Percentiles rank a stretch among this genome's conserved stretches.
phyloP scores from a whole-genome alignment of 805 yeast species.

The Nakazawaea ishiwadae region DNA sequence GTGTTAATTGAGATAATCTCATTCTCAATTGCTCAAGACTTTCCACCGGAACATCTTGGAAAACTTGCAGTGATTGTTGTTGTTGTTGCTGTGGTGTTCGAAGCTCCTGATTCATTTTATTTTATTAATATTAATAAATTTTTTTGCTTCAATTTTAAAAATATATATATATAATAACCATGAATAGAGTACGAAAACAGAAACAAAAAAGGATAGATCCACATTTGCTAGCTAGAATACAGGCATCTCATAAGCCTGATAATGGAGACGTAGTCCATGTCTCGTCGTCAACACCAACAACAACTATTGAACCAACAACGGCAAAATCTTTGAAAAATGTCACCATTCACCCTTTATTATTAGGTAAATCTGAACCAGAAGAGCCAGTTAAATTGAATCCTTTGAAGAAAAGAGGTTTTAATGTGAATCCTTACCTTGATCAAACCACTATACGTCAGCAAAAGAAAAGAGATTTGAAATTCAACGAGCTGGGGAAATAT shows the following conservation, averaged over 20 bases:
- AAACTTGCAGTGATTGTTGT: constrained; percentile 10
- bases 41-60: constrained; percentile 48
- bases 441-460: constrained; percentile 18
- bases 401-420: constrained; percentile 18
- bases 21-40: constrained; percentile 60
- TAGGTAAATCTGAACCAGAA: constrained; percentile 6
- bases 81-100: neutral
- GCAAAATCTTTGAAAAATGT: constrained; percentile 6
- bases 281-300: too few species aligned
- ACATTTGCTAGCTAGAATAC: constrained; percentile 1
- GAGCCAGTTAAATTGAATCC: neutral
- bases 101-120: too few species aligned
- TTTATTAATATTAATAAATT: too few species aligned
- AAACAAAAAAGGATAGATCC: constrained; percentile 6
- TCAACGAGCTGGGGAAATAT: constrained; percentile 63
- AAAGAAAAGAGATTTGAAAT: constrained; percentile 34
- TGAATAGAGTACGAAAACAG: neutral
- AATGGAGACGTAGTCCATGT: too few species aligned
- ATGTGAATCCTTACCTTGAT: constrained; percentile 28
- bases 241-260: neutral
- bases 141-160: too few species aligned
- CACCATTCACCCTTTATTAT: constrained; percentile 9
- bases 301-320: neutral
- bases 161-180: too few species aligned
- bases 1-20: constrained; percentile 56